A percentile compares a stretch with the other conserved stretches of the same genome.
Evolutionary conservation across 306 rosid genomes (phyloP).

Genomic region (Styphnolobium japonicum): DNA sequence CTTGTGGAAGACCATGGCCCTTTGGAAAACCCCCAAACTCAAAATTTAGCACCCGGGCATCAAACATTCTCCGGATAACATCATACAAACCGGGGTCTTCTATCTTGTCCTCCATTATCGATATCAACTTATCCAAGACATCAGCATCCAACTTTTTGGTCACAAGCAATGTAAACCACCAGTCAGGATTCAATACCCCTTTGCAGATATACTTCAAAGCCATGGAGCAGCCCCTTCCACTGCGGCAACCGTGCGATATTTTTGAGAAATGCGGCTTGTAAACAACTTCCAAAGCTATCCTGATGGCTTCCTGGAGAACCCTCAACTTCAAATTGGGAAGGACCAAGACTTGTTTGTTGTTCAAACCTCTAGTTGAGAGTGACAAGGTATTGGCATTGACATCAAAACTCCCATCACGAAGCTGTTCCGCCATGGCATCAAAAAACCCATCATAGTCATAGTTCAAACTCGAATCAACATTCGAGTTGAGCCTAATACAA

Average conservation of each 20-base stretch:
- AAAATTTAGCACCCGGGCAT: constrained; percentile 54
- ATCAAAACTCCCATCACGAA: constrained; percentile 40
- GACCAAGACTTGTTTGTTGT: constrained; percentile 51
- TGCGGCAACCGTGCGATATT: constrained; percentile 67
- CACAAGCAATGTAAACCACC: constrained; percentile 61
- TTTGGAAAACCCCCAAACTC: constrained; percentile 69
- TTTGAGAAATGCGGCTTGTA: constrained; percentile 62
- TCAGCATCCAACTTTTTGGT: constrained; percentile 48
- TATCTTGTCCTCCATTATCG: constrained; percentile 56
- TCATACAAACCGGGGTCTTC: constrained; percentile 47
- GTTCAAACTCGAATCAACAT: constrained; percentile 27
- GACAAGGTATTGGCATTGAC: constrained; percentile 47
- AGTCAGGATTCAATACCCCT: constrained; percentile 45
- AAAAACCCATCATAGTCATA: constrained; percentile 33
- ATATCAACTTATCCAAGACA: constrained; percentile 41
- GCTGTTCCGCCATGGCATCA: constrained; percentile 43
- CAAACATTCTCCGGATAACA: constrained; percentile 45
- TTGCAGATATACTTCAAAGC: constrained; percentile 58
- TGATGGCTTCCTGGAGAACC: constrained; percentile 64
- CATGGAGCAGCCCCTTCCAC: constrained; percentile 54
- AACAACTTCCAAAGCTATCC: constrained; percentile 59
- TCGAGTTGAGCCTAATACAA: constrained; percentile 60
- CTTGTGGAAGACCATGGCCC: constrained; percentile 80
- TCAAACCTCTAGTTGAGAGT: constrained; percentile 45
- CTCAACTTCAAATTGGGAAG: constrained; percentile 55